Percentiles rank a stretch among this genome's conserved stretches.
phyloP scores from a whole-genome alignment of 805 yeast species.

The Yarrowia sp. region DNA sequence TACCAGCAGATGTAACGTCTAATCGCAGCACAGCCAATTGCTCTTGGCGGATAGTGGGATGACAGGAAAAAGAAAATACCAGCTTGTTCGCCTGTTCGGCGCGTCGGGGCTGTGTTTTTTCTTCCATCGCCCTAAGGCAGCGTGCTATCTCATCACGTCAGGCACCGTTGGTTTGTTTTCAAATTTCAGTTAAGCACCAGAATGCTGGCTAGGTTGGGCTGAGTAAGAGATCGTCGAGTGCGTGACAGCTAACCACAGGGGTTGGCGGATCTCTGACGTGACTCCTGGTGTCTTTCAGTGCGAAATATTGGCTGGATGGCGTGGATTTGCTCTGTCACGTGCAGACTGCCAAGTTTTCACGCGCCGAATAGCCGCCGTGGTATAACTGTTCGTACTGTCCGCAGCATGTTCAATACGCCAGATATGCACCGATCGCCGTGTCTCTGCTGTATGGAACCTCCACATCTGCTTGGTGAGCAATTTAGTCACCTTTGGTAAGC shows the following conservation, averaged over 20 bases:
- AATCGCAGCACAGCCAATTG: not conserved
- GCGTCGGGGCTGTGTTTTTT: not conserved
- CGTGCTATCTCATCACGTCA: too few species aligned
- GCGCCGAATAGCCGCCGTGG: not conserved
- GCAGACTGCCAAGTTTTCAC: not conserved
- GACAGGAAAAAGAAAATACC: not conserved
- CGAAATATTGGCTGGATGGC: not conserved
- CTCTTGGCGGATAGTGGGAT: not conserved
- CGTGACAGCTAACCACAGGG: too few species aligned
- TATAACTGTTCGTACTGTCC: not conserved
- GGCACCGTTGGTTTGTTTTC: too few species aligned
- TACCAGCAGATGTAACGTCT: not conserved
- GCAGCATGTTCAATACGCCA: not conserved
- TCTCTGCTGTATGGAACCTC: not conserved
- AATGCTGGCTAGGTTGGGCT: not conserved
- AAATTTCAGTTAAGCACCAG: not conserved
- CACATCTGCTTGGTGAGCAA: not conserved
- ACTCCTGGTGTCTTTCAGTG: not conserved
- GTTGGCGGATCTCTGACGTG: too few species aligned
- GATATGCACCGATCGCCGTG: not conserved
- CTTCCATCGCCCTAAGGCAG: too few species aligned
- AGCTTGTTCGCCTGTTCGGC: not conserved
- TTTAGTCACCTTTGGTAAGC: constrained; percentile 4
- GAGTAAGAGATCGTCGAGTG: not conserved
- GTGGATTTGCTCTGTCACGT: not conserved